Evolutionary conservation across 345 rosid genomes (phyloP).

Genomic region (Ceriops decandra): DNA sequence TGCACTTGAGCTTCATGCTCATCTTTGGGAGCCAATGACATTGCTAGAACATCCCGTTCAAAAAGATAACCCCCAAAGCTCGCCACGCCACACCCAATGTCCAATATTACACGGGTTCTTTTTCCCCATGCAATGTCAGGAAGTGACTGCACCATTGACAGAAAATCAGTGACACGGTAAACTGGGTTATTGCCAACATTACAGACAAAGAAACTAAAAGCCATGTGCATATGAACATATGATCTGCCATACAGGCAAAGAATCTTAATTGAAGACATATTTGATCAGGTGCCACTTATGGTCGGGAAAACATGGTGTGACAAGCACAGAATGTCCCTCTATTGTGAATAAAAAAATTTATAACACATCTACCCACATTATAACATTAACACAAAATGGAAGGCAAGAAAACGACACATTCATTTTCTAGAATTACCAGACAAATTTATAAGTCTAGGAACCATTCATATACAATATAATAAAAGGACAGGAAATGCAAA

Average conservation of each 20-base stretch:
- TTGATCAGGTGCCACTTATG: too few species aligned
- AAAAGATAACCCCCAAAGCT: constrained; percentile 96
- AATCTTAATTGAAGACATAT: too few species aligned
- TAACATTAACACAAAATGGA: too few species aligned
- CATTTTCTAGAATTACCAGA: neutral
- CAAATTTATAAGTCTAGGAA: neutral
- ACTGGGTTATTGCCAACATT: neutral
- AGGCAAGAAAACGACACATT: too few species aligned
- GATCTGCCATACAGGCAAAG: too few species aligned
- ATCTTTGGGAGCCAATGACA: constrained; percentile 98
- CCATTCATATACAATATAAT: neutral
- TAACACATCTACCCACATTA: too few species aligned
- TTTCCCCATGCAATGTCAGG: constrained; percentile 84
- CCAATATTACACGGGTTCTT: constrained; percentile 74
- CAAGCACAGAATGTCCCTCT: too few species aligned
- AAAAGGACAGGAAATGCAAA: neutral
- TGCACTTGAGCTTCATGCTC: constrained; percentile 99
- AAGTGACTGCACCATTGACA: constrained; percentile 53
- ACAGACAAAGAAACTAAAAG: too few species aligned
- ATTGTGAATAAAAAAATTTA: too few species aligned
- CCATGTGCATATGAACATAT: too few species aligned
- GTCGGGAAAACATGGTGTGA: too few species aligned
- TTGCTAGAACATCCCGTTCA: constrained; percentile 82
- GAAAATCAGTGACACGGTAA: neutral
- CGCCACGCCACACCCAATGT: constrained; percentile 99